Evolutionary conservation across 495 filamentous ascomycete genomes (phyloP), one percentile per base, ranked within the genome.

Genomic region (Rostrohypoxylon terebratum): DNA sequence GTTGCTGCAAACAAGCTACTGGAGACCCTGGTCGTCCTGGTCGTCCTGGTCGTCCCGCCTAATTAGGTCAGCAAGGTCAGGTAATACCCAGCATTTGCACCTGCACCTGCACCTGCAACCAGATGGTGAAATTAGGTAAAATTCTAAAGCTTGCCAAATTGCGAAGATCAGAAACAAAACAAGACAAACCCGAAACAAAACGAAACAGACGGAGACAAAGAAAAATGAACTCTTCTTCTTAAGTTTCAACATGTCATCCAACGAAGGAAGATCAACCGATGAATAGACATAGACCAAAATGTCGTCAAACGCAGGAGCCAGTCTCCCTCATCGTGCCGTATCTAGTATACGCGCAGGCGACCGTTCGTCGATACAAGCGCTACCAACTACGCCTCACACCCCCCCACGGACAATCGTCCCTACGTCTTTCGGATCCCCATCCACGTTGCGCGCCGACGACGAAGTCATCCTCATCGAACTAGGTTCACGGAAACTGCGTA

Each of bases 401-500:
- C 91, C 91, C 0, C 76, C 81, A 11, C 87, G 90, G 33, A 80
- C 63, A 8, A 59, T 89, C 28, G 81, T 87, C 34, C 88, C 91
- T 33, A 62, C 69, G 2, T 84, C 88, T 59, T 93, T 90, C 73
- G 90, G 90, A 8, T 93, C 93, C 0, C 91, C 93, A 0, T 88
- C 90, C 23, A 87, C 88, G 58, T 89, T 92, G 50, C 92, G 94
- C 42, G 87, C 87, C 63, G 92, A 97, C 75, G 96, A 98, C 75
- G 94, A 98, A 70, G 81, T 87, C 6, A 75, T 98, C 11, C 85
- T 99, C 53, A 84, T 97, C 48, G 94, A 98, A 75, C 81, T 98
- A 69, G 94, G 94, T 4, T 85, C 90, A 4, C 86, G 94, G 54
- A 91, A 89, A 81, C 76, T 99, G 10, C 90, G 92, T 34, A 90